These are phyloP conservation scores for Bigelowiella natans DNA, from an alignment of 78 protist genomes.

Conservation along the genomic window DNA sequence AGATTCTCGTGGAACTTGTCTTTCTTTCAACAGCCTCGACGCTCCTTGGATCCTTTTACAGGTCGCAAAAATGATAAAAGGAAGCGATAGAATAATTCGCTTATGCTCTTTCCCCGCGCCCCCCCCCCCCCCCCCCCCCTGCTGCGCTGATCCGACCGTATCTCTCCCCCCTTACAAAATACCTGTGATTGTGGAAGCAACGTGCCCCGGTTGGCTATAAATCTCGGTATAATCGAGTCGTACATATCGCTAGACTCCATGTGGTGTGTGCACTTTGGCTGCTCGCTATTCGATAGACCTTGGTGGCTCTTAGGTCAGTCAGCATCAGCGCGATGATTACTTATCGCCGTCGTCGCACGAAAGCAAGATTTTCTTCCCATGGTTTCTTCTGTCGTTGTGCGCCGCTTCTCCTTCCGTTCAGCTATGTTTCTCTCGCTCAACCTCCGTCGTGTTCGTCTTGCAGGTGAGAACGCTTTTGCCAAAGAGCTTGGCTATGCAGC, in stretches of 20 bases:
- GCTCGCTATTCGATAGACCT: neutral
- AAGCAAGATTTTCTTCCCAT: no score
- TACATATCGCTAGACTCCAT: neutral
- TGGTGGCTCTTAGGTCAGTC: neutral
- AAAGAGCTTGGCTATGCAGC: neutral
- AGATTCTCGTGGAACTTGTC: neutral
- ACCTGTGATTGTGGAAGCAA: neutral
- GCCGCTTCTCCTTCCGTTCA: no score
- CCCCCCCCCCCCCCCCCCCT: neutral
- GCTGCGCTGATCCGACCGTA: no score
- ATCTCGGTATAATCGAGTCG: neutral
- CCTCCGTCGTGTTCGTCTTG: no score
- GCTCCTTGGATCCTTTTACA: neutral
- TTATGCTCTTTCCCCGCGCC: neutral
- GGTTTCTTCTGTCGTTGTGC: no score
- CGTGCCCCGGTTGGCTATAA: neutral
- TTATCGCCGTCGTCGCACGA: no score
- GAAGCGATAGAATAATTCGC: neutral
- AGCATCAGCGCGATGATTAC: neutral
- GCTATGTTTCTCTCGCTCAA: no score
- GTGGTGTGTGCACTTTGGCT: neutral
- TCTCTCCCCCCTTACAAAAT: neutral
- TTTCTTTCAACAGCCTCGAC: neutral
- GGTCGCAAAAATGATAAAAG: no score
- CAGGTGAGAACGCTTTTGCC: neutral